These are phyloP conservation scores for Hypholoma sublateritium DNA, from an alignment of 768 basidiomycete genomes.

Conservation along the genomic window DNA sequence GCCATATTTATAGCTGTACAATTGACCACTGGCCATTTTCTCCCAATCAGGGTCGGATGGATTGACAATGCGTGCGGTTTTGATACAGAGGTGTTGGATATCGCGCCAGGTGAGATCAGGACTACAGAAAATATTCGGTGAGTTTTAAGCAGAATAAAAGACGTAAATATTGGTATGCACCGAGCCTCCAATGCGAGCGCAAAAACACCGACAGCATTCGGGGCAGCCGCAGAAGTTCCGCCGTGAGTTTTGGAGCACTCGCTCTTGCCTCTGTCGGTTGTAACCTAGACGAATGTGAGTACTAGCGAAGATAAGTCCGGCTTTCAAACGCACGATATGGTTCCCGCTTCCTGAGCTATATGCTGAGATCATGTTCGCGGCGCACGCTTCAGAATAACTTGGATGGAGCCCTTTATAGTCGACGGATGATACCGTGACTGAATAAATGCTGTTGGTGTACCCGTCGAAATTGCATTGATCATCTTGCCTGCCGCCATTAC, in stretches of 20 bases:
- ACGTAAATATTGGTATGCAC: constrained; percentile 35
- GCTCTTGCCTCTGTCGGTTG: constrained; percentile 86
- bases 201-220: constrained; percentile 91
- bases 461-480: constrained; percentile 99
- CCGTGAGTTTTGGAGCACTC: constrained; percentile 82
- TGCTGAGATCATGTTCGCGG: constrained; percentile 94
- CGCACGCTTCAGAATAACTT: constrained; percentile 93
- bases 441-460: constrained; percentile 97
- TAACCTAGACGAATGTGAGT: constrained; percentile 55
- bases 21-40: constrained; percentile 63
- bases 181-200: constrained; percentile 85
- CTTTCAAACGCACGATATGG: constrained; percentile 71
- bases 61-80: constrained; percentile 76
- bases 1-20: constrained; percentile 87
- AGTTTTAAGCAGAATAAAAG: not conserved
- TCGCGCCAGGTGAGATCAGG: constrained; percentile 98
- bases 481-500: constrained; percentile 87
- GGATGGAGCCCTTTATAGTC: constrained; percentile 93
- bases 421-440: constrained; percentile 89
- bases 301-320: not conserved
- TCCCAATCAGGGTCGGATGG: constrained; percentile 94
- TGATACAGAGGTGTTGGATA: constrained; percentile 84
- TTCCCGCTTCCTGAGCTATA: constrained; percentile 94
- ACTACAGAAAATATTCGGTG: constrained; percentile 36
- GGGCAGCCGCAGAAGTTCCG: constrained; percentile 96